These are phyloP conservation scores for Boletales sp. DNA, from an alignment of 768 basidiomycete species.

Conservation along the genomic window DNA sequence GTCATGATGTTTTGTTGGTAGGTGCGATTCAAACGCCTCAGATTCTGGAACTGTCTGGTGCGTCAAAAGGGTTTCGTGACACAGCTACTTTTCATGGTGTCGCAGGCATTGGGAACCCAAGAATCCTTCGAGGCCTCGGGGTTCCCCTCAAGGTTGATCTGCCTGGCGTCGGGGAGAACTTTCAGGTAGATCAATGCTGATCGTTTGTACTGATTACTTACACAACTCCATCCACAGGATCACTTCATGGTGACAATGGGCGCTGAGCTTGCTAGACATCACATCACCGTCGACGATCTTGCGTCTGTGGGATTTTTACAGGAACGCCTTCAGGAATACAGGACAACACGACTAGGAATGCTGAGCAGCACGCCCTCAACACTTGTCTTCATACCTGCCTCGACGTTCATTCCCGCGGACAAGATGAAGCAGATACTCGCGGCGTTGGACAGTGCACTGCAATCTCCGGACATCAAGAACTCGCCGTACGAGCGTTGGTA, in stretches of 20 bases:
- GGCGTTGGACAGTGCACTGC: slow-evolving; percentile 6
- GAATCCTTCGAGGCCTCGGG: background rate
- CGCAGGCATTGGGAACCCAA: slow-evolving; percentile 12
- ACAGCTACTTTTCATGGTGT: background rate
- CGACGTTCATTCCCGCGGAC: slow-evolving; percentile 10
- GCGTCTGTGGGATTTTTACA: slow-evolving; percentile 7
- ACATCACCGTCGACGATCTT: slow-evolving; percentile 9
- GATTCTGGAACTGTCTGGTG: slow-evolving; percentile 25
- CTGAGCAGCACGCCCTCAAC: no score
- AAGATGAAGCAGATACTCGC: slow-evolving; percentile 7
- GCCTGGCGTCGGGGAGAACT: slow-evolving; percentile 34
- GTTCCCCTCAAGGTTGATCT: slow-evolving; percentile 31
- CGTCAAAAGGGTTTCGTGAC: no score
- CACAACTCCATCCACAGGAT: slow-evolving; percentile 1
- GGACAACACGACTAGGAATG: no score
- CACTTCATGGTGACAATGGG: slow-evolving; percentile 12
- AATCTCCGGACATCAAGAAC: slow-evolving; percentile 6
- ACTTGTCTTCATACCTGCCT: no score
- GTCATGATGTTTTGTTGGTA: background rate
- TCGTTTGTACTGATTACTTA: no score
- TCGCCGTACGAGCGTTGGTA: slow-evolving; percentile 7
- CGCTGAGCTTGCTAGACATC: slow-evolving; percentile 11
- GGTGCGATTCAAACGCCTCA: slow-evolving; percentile 33
- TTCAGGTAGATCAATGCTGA: slow-evolving; percentile 15
- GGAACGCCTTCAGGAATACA: background rate